Base-by-base conservation (phyloP, 1,139 yeast genomes). In the Taphrina pruni region DNA sequence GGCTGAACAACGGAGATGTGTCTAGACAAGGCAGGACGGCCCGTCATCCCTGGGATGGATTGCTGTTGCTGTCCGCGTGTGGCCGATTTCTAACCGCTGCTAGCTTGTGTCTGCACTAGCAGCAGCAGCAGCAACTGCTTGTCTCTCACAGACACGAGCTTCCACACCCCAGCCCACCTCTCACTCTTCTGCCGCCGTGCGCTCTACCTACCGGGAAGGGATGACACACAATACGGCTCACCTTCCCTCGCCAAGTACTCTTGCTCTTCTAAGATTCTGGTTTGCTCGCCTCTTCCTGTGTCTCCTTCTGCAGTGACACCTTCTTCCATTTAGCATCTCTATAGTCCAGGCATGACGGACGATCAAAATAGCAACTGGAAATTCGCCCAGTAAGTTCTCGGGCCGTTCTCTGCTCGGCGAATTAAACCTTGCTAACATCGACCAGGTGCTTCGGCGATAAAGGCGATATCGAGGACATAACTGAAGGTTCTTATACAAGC, bases 391-490 rank as follows among this genome's bases (percentile, higher is more conserved):
- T 70, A 60, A 51, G 66, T 36, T 14, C 6, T 11, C 48, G 26
- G 8, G 11, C 51, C 32, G 32, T 26, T 26, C 32, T 26, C 32
- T 26, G 32, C 32, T 26, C 14, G 26, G 57, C 60, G 86, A 88
- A 88, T 88, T 88, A 78, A 88, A 89, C 77, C 87, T 94, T 88
- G 38, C 55, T 56, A 48, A 61, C 66, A 48, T 26, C 39, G 45
- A 32, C 9, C 57, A 74, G 76, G 80, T 94, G 99, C 79, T 94
- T 94, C 82, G 99, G 99, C 73, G 99, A 94, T 79, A 94, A 95
- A 79, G 97, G 97, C 58, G 99, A 94, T 78, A 89, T 93, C 73
- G 98, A 94, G 74, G 90, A 88, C 77, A 90, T 93, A 76, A 94
- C 98, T 3, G 99, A 94, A 70, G 75, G 75, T 73, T 21, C 46